Evolutionary conservation across 1,139 yeast genomes (phyloP).

Genomic region (Scheffersomyces segobiensis): DNA sequence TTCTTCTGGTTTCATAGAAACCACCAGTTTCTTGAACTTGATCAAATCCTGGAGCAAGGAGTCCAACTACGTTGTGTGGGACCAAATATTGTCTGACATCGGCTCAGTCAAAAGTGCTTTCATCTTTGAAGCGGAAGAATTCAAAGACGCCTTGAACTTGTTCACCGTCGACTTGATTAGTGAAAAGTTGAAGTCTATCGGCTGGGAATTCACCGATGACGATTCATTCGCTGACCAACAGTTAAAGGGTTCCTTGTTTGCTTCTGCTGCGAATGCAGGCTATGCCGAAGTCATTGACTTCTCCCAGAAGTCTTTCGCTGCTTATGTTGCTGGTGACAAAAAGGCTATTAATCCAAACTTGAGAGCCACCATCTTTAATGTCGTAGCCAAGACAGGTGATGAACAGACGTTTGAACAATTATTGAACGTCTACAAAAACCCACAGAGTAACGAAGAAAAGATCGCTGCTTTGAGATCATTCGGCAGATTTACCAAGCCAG

Average conservation of each 20-base stretch:
- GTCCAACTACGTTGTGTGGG: slow-evolving; percentile 76
- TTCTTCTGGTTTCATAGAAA: slow-evolving; percentile 69
- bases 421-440: slow-evolving; percentile 61
- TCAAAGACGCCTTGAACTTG: slow-evolving; percentile 55
- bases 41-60: slow-evolving; percentile 70
- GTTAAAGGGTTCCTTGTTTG: slow-evolving; percentile 72
- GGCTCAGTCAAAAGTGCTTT: slow-evolving; percentile 64
- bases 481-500: slow-evolving; percentile 66
- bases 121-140: slow-evolving; percentile 62
- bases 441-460: slow-evolving; percentile 72
- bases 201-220: slow-evolving; percentile 63
- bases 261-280: slow-evolving; percentile 63
- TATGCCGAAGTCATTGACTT: slow-evolving; percentile 55
- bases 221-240: slow-evolving; percentile 76
- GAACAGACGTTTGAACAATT: slow-evolving; percentile 63
- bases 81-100: slow-evolving; percentile 58
- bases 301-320: slow-evolving; percentile 58
- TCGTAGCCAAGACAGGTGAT: slow-evolving; percentile 70
- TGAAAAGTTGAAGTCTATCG: slow-evolving; percentile 58
- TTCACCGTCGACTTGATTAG: slow-evolving; percentile 63
- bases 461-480: slow-evolving; percentile 71
- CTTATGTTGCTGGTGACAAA: slow-evolving; percentile 60
- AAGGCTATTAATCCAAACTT: slow-evolving; percentile 78
- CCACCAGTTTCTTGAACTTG: slow-evolving; percentile 64
- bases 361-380: slow-evolving; percentile 66